phyloP scores from a whole-genome alignment of 495 filamentous ascomycete species.

The Penicillium psychrofluorescens region DNA sequence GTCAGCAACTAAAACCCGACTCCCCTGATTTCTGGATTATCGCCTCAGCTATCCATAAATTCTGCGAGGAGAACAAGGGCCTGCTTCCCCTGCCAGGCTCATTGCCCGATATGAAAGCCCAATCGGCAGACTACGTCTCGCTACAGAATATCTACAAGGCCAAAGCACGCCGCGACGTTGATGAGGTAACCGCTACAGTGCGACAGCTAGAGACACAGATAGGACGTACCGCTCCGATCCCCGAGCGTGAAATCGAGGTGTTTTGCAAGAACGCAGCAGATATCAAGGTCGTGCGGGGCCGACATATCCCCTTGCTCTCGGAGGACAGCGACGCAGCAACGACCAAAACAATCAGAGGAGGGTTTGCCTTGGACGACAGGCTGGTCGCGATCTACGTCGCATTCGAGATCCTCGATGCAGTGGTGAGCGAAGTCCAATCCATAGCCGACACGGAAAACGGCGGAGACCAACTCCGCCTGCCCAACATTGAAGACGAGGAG shows the following conservation, averaged over 20 bases:
- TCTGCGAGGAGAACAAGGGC: slow-evolving; percentile 58
- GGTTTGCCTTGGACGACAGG: slow-evolving; percentile 42
- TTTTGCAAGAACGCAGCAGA: slow-evolving; percentile 96
- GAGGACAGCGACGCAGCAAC: slow-evolving; percentile 23
- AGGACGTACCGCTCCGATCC: slow-evolving; percentile 42
- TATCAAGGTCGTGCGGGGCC: slow-evolving; percentile 75
- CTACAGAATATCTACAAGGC: slow-evolving; percentile 92
- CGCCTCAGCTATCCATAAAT: slow-evolving; percentile 68
- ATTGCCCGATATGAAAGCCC: slow-evolving; percentile 96
- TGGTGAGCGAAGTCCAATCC: slow-evolving; percentile 16
- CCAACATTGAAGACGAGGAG: slow-evolving; percentile 27
- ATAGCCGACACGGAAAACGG: slow-evolving; percentile 24
- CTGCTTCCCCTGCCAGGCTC: slow-evolving; percentile 77
- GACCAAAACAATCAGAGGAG: slow-evolving; percentile 24
- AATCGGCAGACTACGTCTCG: slow-evolving; percentile 83
- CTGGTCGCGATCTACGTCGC: slow-evolving; percentile 75
- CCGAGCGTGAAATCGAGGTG: slow-evolving; percentile 73
- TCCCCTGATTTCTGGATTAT: slow-evolving; percentile 79
- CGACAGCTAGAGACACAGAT: slow-evolving; percentile 50
- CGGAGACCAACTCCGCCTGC: slow-evolving; percentile 5
- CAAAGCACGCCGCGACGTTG: slow-evolving; percentile 74
- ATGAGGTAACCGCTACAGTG: slow-evolving; percentile 68
- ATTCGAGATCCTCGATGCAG: slow-evolving; percentile 55
- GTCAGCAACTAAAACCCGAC: slow-evolving; percentile 34
- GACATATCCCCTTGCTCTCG: slow-evolving; percentile 40